Percentiles rank a stretch among this genome's conserved stretches.
These are phyloP conservation scores for Malassezia restricta DNA, from an alignment of 1,284 basidiomycete genomes.

Conservation along the genomic window DNA sequence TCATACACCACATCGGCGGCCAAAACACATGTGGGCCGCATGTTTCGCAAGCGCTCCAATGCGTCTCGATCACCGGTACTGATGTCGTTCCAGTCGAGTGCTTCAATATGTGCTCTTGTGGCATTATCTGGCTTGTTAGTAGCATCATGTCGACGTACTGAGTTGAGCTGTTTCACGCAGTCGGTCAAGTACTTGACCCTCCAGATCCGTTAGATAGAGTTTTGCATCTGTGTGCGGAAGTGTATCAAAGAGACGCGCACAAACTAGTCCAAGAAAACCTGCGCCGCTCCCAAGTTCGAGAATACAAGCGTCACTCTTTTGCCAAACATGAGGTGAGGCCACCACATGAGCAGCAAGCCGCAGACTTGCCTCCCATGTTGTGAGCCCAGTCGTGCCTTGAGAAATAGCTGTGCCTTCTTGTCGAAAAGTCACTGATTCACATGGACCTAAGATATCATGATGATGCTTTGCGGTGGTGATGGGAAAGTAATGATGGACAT, in stretches of 20 bases:
- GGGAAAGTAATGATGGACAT: conserved; percentile 5
- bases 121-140: background rate
- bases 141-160: conserved; percentile 6
- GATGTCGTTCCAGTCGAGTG: conserved; percentile 17
- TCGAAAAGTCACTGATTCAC: conserved; percentile 3
- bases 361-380: conserved; percentile 20
- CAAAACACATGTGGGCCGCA: conserved; percentile 9
- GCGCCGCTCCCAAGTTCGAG: conserved; percentile 23
- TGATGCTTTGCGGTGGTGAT: background rate
- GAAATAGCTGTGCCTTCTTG: conserved; percentile 20
- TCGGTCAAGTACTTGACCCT: conserved; percentile 14
- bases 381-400: conserved; percentile 19
- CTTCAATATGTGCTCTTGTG: background rate
- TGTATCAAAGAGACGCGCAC: conserved; percentile 4
- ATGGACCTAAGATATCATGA: conserved; percentile 4
- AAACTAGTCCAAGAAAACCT: conserved; percentile 18
- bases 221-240: background rate
- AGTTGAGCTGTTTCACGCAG: conserved; percentile 7
- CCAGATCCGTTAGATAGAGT: conserved; percentile 17
- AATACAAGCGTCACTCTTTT: background rate
- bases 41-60: background rate
- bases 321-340: background rate
- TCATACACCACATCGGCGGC: conserved; percentile 24
- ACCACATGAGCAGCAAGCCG: conserved; percentile 17
- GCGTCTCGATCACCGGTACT: background rate